Base-by-base conservation (phyloP, 441 rosid species). In the Mallotus japonicus region DNA sequence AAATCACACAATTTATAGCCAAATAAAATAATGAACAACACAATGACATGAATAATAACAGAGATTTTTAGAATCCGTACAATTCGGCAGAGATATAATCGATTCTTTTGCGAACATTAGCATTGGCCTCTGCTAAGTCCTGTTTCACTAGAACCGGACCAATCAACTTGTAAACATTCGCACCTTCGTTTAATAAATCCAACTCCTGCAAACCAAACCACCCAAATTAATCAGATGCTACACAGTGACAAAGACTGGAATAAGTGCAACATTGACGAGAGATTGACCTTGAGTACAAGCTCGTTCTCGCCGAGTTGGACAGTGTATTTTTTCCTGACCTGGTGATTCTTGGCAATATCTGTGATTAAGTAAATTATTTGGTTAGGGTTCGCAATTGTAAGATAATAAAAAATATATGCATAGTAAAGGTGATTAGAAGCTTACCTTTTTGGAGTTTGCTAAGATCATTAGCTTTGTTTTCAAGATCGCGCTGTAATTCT, bases 121-220 rank as follows among this genome's bases (percentile, higher is more conserved):
- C 99, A 82, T 95, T 90, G 17, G 97, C 99, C 86, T 94, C 96
- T 0, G 97, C 99, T 76, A 92, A 80, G 83, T 94, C 97, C 81
- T 95, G 99, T 87, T 92, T 92, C 83, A 94, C 97, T 14, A 95
- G 92, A 68, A 95, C 97, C 0, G 97, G 97, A 53, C 97, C 97
- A 49, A 91, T 92, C 93, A 92, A 76, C 70, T 95, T 95, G 85
- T 86, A 92, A 40, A 95, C 97, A 77, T 95, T 91, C 11, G 99
- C 96, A 20, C 71, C 97, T 76, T 92, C 96, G 51, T 81, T 88
- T 70, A 92, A 83, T 79, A 91, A 83, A 83, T 89, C 91, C 88
- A 95, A 80, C 87, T 91, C 97, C 99, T 92, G 32, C 32, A 28
- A 28, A 28, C 32, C 28, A 62, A 16, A 68, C 5, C 53, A 32